Evolutionary conservation across 2,329 filamentous ascomycete genomes (phyloP), one percentile per base, ranked within the genome.

Genomic region (Colletotrichum sp.): DNA sequence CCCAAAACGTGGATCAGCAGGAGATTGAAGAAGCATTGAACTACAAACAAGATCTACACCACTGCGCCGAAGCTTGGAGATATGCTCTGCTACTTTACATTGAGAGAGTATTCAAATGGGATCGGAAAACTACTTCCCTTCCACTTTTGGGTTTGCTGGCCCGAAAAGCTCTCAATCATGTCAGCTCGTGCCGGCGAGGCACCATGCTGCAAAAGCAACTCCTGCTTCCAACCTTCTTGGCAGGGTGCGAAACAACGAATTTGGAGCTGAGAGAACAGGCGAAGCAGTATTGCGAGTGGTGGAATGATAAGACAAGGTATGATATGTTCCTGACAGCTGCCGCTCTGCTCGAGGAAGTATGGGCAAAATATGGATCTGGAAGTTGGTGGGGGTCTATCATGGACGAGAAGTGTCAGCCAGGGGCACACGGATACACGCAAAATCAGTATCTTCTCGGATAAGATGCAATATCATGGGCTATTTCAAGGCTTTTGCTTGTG

Each of bases 41-140:
- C 29, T 78, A 79, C 55, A 75, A 74, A 8, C 66, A 80, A 64
- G 82, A 84, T 71, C 78, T 81, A 2, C 80, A 83, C 59, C 82
- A 85, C 71, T 84, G 83, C 69, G 80, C 82, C 16, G 83, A 85
- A 63, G 82, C 83, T 2, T 85, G 83, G 83, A 70, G 83, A 25
- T 80, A 81, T 52, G 79, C 81, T 6, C 71, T 84, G 12, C 78
- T 84, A 8, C 78, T 85, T 8, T 85, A 84, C 75, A 81, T 83
- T 59, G 76, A 79, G 55, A 77, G 79, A 2, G 80, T 84, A 1
- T 84, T 85, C 74, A 81, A 79, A 59, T 78, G 79, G 72, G 72
- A 73, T 12, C 66, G 77, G 4, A 44, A 32, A 52, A 3, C 8
- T 62, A 77, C 29, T 36, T 75, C 12, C 64, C 39, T 71, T 3